These are phyloP conservation scores for Cadophora gregata DNA, from an alignment of 2,329 filamentous ascomycete species.

Conservation along the genomic window DNA sequence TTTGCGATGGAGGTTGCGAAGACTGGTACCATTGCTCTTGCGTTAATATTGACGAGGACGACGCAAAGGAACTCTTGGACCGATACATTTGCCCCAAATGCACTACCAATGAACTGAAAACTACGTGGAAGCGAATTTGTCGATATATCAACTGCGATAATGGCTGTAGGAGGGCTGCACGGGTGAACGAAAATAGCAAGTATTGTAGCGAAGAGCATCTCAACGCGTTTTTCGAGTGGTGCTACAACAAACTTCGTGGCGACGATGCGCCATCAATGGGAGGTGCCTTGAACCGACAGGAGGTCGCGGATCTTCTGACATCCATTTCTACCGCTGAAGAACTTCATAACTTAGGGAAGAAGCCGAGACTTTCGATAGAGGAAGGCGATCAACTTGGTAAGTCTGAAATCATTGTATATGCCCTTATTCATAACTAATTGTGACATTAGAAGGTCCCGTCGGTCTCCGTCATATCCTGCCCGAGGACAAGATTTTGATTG, in stretches of 20 bases:
- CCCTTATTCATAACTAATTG: neutral
- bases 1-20: slow-evolving; percentile 43
- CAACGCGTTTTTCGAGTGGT: slow-evolving; percentile 34
- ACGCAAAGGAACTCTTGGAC: slow-evolving; percentile 43
- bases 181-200: slow-evolving; percentile 41
- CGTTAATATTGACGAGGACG: slow-evolving; percentile 39
- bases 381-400: slow-evolving; percentile 40
- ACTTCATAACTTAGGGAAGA: slow-evolving; percentile 39
- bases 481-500: slow-evolving; percentile 38
- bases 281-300: slow-evolving; percentile 37
- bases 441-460: slow-evolving; percentile 32
- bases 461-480: slow-evolving; percentile 39
- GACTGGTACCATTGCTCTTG: slow-evolving; percentile 46
- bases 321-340: slow-evolving; percentile 30
- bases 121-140: slow-evolving; percentile 44
- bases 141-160: slow-evolving; percentile 37
- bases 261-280: slow-evolving; percentile 40
- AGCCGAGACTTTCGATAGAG: slow-evolving; percentile 38
- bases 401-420: slow-evolving; percentile 12
- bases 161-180: slow-evolving; percentile 40
- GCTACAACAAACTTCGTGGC: slow-evolving; percentile 30
- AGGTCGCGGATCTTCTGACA: slow-evolving; percentile 36
- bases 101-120: slow-evolving; percentile 34
- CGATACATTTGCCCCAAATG: slow-evolving; percentile 43
- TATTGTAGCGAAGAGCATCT: slow-evolving; percentile 43